Base-by-base conservation (phyloP, 164 flowering plant genomes). In the Chimonanthus salicifolius region DNA sequence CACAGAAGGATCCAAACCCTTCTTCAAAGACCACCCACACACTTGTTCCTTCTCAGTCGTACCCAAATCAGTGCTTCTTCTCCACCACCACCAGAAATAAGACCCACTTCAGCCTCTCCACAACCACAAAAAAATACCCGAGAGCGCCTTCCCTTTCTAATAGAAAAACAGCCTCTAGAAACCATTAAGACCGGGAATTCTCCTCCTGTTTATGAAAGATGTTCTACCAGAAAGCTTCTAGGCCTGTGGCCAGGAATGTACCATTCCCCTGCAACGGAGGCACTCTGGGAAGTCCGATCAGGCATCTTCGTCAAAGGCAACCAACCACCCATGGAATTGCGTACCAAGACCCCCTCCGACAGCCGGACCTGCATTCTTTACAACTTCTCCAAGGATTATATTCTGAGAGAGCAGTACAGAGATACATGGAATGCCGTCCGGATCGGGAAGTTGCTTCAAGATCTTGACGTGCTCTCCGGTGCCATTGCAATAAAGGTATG, bases 231-330 rank as follows among this genome's bases (percentile, higher is more conserved):
- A 68, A 90, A 90, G 69, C 97, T 94, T 4, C 79, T 92, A 43
- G 88, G 89, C 71, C 69, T 94, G 15, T 94, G 98, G 98, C 98
- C 98, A 43, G 98, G 98, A 44, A 90, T 90, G 92, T 92, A 94
- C 78, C 92, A 88, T 83, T 94, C 98, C 0, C 98, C 98, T 7
- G 97, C 90, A 3, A 90, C 98, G 2, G 88, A 87, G 74, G 98
- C 98, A 46, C 76, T 94, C 5, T 94, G 97, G 98, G 97, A 94
- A 77, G 94, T 97, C 0, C 86, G 97, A 76, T 86, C 94, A 0
- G 83, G 76, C 45, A 88, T 88, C 9, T 88, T 88, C 62, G 93
- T 89, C 2, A 67, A 76, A 16, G 85, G 81, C 69, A 92, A 94
- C 0, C 94, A 80, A 49, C 87, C 97, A 3, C 98, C 90, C 47